Evolutionary conservation across 108 stramenopile species (phyloP), one percentile per base, ranked within the genome.

Genomic region (Licmophora abbreviata): DNA sequence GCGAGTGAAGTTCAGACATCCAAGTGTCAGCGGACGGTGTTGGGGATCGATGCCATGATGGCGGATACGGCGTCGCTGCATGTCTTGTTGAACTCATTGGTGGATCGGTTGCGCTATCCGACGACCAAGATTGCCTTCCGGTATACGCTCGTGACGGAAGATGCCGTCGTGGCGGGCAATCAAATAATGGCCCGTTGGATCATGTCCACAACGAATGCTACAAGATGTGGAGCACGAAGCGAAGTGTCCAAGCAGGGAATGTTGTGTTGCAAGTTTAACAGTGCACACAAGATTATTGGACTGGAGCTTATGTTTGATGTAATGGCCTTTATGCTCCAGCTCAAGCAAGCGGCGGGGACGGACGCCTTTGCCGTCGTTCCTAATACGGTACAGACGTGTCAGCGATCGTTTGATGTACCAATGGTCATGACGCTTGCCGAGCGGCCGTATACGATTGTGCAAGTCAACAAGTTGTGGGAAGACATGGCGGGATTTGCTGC

Each of bases 261-360:
- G 95, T 80, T 98, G 1, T 75, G 86, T 55, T 88, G 88, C 69
- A 77, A 83, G 22, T 98, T 95, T 81, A 89, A 83, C 63, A 76
- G 65, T 22, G 77, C 77, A 6, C 81, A 94, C 59, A 93, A 90
- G 48, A 90, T 98, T 32, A 73, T 71, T 20, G 68, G 83, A 0
- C 56, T 94, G 37, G 91, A 94, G 49, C 66, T 97, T 24, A 88
- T 95, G 71, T 97, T 96, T 56, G 97, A 97, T 64, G 97, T 95
- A 9, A 97, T 96, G 97, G 84, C 93, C 27, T 92, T 95, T 63
- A 97, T 97, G 93, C 75, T 96, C 45, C 94, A 96, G 58, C 72
- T 96, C n/a, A 95, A 95, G 73, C 85, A 88, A 67, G 78, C 85
- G 24, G 75, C 82, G 53, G 90, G 90, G 22, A 73, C 76, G 24